phyloP scores from a whole-genome alignment of 441 rosid species.

The Populus hybrid region DNA sequence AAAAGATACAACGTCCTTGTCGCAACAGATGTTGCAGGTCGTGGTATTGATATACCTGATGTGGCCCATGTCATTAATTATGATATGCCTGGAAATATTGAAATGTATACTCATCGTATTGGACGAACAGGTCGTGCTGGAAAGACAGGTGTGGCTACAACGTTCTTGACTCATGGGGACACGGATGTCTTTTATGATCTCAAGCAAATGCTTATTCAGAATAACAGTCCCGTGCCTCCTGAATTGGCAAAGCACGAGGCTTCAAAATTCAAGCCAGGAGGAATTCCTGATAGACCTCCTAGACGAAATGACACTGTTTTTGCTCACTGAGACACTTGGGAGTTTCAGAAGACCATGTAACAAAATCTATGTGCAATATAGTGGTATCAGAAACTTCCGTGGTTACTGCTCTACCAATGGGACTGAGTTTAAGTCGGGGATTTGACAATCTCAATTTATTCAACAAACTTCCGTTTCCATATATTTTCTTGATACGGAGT shows the following conservation, averaged over 20 bases:
- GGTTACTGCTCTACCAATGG: conserved; percentile 1
- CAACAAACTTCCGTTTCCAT: neutral
- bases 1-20: conserved; percentile 86
- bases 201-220: conserved; percentile 88
- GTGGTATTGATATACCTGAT: conserved; percentile 90
- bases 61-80: conserved; percentile 92
- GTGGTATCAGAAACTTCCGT: conserved; percentile 12
- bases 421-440: neutral
- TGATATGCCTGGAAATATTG: conserved; percentile 86
- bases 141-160: conserved; percentile 91
- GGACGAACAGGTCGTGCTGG: conserved; percentile 98
- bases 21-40: conserved; percentile 94
- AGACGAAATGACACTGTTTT: conserved; percentile 84
- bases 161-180: conserved; percentile 71
- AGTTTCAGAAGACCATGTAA: neutral
- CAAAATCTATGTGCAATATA: neutral
- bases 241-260: conserved; percentile 91
- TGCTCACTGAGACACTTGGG: conserved; percentile 41
- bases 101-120: conserved; percentile 89
- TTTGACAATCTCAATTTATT: conserved; percentile 8
- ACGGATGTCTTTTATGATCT: conserved; percentile 77
- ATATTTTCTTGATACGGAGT: neutral
- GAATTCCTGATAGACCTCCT: conserved; percentile 83
- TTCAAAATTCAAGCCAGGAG: conserved; percentile 82
- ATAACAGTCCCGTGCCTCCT: conserved; percentile 77